Evolutionary conservation across 2,329 filamentous ascomycete genomes (phyloP).

Genomic region (Harringtonia lauricola): DNA sequence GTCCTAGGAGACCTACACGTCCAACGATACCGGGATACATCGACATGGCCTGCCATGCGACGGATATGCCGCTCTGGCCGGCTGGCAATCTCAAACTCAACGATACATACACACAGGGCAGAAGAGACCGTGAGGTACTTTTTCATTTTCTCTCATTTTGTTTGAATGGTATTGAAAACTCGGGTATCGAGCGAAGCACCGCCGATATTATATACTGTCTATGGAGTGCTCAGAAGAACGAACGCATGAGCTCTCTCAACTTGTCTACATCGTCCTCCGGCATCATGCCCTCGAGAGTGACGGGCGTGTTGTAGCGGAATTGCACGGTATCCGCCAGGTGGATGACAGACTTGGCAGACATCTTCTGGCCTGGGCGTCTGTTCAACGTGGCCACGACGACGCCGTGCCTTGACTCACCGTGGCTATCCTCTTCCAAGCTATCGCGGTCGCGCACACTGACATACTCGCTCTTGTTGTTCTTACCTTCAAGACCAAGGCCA

Average conservation of each 20-base stretch:
- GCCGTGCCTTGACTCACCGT: conserved; percentile 8
- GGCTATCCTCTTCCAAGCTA: conserved; percentile 3
- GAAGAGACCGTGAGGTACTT: no score
- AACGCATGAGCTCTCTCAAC: not conserved
- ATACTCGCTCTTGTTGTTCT: conserved; percentile 10
- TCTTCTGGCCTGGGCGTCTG: not conserved
- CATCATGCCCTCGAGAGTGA: conserved; percentile 14
- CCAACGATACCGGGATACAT: no score
- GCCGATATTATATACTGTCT: no score
- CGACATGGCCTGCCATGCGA: no score
- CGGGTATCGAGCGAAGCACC: no score
- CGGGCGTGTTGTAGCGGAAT: conserved; percentile 12
- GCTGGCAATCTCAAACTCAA: no score
- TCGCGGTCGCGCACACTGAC: conserved; percentile 14
- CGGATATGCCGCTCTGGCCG: no score
- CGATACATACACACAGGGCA: no score
- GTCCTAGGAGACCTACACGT: no score
- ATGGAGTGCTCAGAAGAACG: no score
- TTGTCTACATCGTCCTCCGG: not conserved
- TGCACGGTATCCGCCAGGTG: conserved; percentile 13
- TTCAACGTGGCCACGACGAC: not conserved
- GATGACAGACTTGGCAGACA: conserved; percentile 10
- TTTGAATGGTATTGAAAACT: no score
- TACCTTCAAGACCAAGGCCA: conserved; percentile 12
- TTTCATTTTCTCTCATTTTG: no score